These are phyloP conservation scores for Berberis vulgaris DNA, from an alignment of 164 flowering plant species.

Conservation along the genomic window DNA sequence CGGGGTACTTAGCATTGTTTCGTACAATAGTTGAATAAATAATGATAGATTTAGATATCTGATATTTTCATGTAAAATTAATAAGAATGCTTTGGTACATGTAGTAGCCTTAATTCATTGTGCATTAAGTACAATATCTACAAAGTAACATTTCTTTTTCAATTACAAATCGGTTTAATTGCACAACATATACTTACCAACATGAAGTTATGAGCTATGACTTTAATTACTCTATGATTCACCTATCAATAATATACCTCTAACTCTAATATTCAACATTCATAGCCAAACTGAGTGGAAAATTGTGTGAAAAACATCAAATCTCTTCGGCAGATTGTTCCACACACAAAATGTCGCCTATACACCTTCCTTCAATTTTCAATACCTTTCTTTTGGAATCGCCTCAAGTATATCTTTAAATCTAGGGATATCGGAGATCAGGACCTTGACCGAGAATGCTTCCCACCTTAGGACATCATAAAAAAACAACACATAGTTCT, in stretches of 20 bases:
- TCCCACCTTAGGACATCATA: slow-evolving; percentile 73
- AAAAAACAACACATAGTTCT: slow-evolving; percentile 52
- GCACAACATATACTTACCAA: too few species aligned
- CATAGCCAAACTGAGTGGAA: slow-evolving; percentile 82
- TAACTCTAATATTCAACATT: slow-evolving; percentile 37
- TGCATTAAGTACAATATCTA: too few species aligned
- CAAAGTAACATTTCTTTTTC: too few species aligned
- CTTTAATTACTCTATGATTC: too few species aligned
- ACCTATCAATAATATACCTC: neutral
- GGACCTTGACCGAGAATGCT: slow-evolving; percentile 43
- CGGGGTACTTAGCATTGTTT: too few species aligned
- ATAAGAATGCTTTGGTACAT: too few species aligned
- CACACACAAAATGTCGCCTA: slow-evolving; percentile 48
- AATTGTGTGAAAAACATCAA: slow-evolving; percentile 67
- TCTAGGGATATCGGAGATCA: slow-evolving; percentile 43
- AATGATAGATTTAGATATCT: too few species aligned
- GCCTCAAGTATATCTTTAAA: slow-evolving; percentile 34
- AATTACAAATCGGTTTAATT: too few species aligned
- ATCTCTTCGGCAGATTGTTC: slow-evolving; percentile 50
- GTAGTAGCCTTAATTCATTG: too few species aligned
- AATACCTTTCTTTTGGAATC: slow-evolving; percentile 11
- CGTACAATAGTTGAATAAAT: too few species aligned
- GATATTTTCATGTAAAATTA: too few species aligned
- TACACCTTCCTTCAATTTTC: slow-evolving; percentile 32
- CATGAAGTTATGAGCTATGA: too few species aligned